These are phyloP conservation scores for Ustilago nuda DNA, from an alignment of 1,284 basidiomycete species.

Conservation along the genomic window DNA sequence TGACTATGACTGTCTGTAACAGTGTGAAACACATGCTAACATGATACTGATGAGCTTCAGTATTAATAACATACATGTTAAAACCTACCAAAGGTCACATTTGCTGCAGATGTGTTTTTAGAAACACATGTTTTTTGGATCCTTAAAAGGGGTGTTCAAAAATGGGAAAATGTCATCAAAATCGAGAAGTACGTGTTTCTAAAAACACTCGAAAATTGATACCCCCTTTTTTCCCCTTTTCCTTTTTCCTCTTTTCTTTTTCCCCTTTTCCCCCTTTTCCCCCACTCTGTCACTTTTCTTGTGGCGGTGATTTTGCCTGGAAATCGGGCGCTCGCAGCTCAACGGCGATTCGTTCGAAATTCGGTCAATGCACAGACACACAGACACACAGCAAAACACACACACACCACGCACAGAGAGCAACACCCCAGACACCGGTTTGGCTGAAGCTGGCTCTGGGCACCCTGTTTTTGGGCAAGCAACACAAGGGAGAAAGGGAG, in stretches of 20 bases:
- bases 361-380: constrained; percentile 11
- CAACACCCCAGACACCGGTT: neutral
- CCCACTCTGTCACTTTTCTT: constrained; percentile 6
- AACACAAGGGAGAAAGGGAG: neutral
- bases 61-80: too few relatives aligned
- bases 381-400: neutral
- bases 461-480: constrained; percentile 16
- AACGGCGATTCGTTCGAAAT: constrained; percentile 14
- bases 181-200: too few relatives aligned
- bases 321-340: constrained; percentile 2
- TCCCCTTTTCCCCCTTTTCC: neutral
- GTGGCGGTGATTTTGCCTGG: neutral
- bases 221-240: too few relatives aligned
- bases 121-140: too few relatives aligned
- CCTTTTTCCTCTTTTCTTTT: neutral
- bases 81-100: too few relatives aligned
- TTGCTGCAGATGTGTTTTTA: too few relatives aligned
- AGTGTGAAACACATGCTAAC: too few relatives aligned
- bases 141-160: too few relatives aligned
- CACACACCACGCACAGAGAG: neutral
- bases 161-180: too few relatives aligned
- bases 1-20: too few relatives aligned
- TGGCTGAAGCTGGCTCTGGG: constrained; percentile 12
- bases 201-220: too few relatives aligned
- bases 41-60: too few relatives aligned